These are phyloP conservation scores for Diplodia scrobiculata DNA, from an alignment of 2,329 filamentous ascomycete species.

Conservation along the genomic window DNA sequence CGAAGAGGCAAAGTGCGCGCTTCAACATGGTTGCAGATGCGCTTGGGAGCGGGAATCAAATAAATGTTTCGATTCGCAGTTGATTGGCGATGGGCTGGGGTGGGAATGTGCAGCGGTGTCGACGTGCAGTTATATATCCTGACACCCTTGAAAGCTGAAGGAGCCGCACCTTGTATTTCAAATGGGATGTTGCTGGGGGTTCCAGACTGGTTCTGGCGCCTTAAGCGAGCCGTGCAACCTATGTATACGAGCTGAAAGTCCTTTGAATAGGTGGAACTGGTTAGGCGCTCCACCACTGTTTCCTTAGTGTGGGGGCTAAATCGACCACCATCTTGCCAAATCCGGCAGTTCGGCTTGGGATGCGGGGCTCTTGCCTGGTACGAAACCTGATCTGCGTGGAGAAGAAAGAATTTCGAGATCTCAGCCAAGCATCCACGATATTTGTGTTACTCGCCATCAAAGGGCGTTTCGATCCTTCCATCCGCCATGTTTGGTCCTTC, in stretches of 20 bases:
- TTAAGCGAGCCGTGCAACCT: not conserved
- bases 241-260: not conserved
- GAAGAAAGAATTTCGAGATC: too few species aligned
- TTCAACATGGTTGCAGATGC: not conserved
- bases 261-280: not conserved
- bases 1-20: not conserved
- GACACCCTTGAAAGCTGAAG: not conserved
- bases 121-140: not conserved
- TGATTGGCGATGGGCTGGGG: not conserved
- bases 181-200: not conserved
- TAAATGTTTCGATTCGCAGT: not conserved
- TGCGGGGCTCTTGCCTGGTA: not conserved
- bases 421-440: too few species aligned
- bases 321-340: not conserved
- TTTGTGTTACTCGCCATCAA: too few species aligned
- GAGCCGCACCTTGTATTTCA: not conserved
- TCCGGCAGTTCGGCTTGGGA: not conserved
- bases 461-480: not conserved
- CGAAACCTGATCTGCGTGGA: too few species aligned
- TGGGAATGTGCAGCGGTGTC: not conserved
- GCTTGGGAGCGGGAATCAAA: not conserved
- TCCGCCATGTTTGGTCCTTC: not conserved
- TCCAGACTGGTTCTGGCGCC: not conserved
- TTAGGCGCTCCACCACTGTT: not conserved
- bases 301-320: constrained; percentile 16